Evolutionary conservation across 148 eudicot genomes (phyloP).

Genomic region (Heliamphora exappendiculata): DNA sequence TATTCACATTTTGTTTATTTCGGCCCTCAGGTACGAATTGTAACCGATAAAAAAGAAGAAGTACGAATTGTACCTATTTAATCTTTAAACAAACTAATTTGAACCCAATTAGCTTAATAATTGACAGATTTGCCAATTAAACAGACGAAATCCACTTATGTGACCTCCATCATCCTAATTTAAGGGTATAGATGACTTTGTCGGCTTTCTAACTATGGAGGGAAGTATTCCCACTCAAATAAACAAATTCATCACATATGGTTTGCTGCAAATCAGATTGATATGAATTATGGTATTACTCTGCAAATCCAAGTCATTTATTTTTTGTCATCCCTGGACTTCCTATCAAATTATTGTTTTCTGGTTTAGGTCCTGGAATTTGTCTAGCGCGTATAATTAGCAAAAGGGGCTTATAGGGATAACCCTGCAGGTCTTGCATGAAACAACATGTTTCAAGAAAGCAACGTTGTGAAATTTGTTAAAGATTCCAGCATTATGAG

Average conservation of each 20-base stretch:
- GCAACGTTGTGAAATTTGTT: slow-evolving; percentile 65
- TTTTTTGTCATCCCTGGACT: background rate
- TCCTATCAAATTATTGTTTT: slow-evolving; percentile 10
- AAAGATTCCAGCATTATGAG: slow-evolving; percentile 74
- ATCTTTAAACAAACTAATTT: too few relatives aligned
- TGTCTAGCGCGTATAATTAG: slow-evolving; percentile 77
- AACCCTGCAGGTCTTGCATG: slow-evolving; percentile 61
- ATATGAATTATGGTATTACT: too few relatives aligned
- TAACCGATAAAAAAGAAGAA: background rate
- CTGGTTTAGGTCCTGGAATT: slow-evolving; percentile 65
- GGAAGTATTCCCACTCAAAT: too few relatives aligned
- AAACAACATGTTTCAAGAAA: slow-evolving; percentile 88
- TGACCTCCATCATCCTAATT: too few relatives aligned
- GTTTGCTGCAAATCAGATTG: too few relatives aligned
- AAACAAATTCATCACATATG: too few relatives aligned
- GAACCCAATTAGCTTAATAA: background rate
- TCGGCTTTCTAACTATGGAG: too few relatives aligned
- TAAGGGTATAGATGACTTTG: too few relatives aligned
- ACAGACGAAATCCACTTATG: too few relatives aligned
- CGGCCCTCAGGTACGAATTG: too few relatives aligned
- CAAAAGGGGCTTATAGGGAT: slow-evolving; percentile 72
- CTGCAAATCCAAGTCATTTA: background rate
- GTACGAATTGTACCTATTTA: background rate
- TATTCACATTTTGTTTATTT: too few relatives aligned
- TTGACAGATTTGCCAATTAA: background rate